phyloP scores from a whole-genome alignment of 1,139 yeast genomes.

The Taphrina flavorubra region DNA sequence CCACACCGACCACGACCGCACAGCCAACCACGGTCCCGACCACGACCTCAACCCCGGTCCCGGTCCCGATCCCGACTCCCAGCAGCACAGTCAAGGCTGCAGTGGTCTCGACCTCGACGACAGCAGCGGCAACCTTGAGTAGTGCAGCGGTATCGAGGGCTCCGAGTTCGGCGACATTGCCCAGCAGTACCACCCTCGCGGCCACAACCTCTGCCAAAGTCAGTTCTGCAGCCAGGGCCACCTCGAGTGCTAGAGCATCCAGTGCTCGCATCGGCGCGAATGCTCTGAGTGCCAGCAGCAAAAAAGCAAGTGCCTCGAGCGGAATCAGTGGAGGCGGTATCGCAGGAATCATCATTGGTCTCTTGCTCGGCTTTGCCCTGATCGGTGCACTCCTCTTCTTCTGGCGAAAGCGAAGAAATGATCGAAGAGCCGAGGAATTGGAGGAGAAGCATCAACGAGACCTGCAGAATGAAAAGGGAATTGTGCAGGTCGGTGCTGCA shows the following conservation, averaged over 20 bases:
- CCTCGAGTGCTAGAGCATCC: slow-evolving; percentile 18
- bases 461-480: slow-evolving; percentile 30
- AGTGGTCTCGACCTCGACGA: not conserved
- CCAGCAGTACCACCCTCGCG: not conserved
- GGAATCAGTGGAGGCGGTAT: slow-evolving; percentile 36
- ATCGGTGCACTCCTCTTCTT: slow-evolving; percentile 27
- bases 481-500: slow-evolving; percentile 18
- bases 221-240: slow-evolving; percentile 3
- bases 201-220: not conserved
- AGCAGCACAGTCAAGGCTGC: not conserved
- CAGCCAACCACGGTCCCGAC: not conserved
- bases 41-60: not conserved
- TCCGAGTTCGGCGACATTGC: not conserved
- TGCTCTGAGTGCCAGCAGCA: slow-evolving; percentile 11
- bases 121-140: slow-evolving; percentile 12
- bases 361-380: slow-evolving; percentile 23
- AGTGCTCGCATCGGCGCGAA: slow-evolving; percentile 14
- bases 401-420: slow-evolving; percentile 31
- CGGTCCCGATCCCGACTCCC: not conserved
- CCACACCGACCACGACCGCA: slow-evolving; percentile 16
- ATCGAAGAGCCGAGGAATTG: not conserved
- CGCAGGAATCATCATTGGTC: slow-evolving; percentile 37
- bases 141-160: not conserved
- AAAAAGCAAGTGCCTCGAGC: slow-evolving; percentile 6
- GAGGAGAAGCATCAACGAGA: slow-evolving; percentile 22